Base-by-base conservation (phyloP, 116 monocot genomes). In the Cymodocea nodosa region DNA sequence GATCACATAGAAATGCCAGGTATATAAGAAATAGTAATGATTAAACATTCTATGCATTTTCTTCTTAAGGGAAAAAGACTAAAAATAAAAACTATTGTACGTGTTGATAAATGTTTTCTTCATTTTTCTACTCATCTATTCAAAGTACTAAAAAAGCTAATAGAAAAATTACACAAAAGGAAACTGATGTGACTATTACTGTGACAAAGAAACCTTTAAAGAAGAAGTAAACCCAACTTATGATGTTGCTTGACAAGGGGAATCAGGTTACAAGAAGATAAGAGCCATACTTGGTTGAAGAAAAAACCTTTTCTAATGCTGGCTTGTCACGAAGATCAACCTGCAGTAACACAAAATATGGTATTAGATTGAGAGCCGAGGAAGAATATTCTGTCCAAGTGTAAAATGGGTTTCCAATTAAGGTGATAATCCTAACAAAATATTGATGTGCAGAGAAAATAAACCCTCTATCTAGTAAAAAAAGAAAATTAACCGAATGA, bases 321-420 rank as follows among this genome's bases (percentile, higher is more conserved):
- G 60, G 74, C 52, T 69, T 79, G 51, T 79, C 78, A 51, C 73
- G 70, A 23, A 79, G 54, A 59, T 79, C 78, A 70, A 79, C 60
- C 78, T 79, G 70, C 58, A 70, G 2, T 66, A 67, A 60, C 20
- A 59, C 17, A 59, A 70, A 39, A 36, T 34, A 35, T 24, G 2
- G 17, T 6, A 59, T 50, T 6, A 50, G 9, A 70, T 23, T 15
- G 6, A 25, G 17, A 23, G 5, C 37, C 9, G 17, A 36, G 19
- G 9, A 55, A 56, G 17, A 15, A 15, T 15, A 12, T 13, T 10
- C 50, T 23, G 51, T 44, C 23, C n/a, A 51, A 50, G 22, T 51
- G 44, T n/a, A 23, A 15, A 65, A 3, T 23, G 52, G 52, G 10
- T 67, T 53, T 15, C 8, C 0, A 15, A 23, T 51, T 67, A 18